Percentiles rank a stretch among this genome's conserved stretches.
phyloP scores from a whole-genome alignment of 1,139 yeast species.

The Yamadazyma jaroonii region DNA sequence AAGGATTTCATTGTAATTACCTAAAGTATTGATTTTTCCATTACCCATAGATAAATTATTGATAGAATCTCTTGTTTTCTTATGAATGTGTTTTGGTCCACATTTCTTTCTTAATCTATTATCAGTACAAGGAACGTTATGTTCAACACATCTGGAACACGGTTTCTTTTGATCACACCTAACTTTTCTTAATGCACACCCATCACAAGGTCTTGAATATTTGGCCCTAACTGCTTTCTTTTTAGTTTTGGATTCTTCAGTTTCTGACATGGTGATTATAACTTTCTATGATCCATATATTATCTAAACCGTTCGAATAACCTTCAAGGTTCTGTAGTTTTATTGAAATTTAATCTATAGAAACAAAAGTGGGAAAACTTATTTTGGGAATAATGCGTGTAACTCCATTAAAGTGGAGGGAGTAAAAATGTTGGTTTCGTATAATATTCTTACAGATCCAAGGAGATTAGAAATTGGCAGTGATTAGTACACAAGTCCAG shows the following conservation, averaged over 20 bases:
- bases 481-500: too few relatives aligned
- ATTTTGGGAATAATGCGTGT: too few relatives aligned
- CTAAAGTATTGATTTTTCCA: conserved; percentile 15
- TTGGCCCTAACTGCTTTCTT: conserved; percentile 16
- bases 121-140: conserved; percentile 35
- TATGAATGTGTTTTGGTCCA: conserved; percentile 37
- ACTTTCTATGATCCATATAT: too few relatives aligned
- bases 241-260: conserved; percentile 4
- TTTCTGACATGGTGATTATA: background rate
- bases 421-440: background rate
- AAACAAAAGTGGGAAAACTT: too few relatives aligned
- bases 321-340: too few relatives aligned
- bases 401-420: background rate
- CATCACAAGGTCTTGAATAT: conserved; percentile 35
- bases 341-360: too few relatives aligned
- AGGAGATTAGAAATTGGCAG: too few relatives aligned
- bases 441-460: too few relatives aligned
- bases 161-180: conserved; percentile 34
- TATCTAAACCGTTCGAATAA: background rate
- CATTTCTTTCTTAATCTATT: conserved; percentile 33
- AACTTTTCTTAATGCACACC: conserved; percentile 39
- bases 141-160: conserved; percentile 33
- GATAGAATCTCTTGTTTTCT: conserved; percentile 30
- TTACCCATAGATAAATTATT: conserved; percentile 16
- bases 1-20: conserved; percentile 14